Percentiles rank a stretch among this genome's conserved stretches.
Evolutionary conservation across 2,329 filamentous ascomycete species (phyloP).

Genomic region (Cercospora zeina): DNA sequence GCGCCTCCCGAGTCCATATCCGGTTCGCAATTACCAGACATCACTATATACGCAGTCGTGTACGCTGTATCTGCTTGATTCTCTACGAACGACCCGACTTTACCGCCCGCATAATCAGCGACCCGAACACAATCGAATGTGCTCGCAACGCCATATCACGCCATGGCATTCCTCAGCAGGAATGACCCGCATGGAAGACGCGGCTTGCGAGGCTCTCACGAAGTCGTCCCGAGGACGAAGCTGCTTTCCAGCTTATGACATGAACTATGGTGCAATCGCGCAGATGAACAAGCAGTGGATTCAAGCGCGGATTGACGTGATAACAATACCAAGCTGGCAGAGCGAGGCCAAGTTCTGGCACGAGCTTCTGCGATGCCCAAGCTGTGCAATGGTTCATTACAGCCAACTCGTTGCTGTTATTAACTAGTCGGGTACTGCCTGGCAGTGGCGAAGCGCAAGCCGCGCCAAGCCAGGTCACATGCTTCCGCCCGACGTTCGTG

Average conservation of each 20-base stretch:
- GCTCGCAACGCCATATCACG: background rate
- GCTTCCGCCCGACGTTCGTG: slow-evolving; percentile 7
- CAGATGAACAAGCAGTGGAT: background rate
- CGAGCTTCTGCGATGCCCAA: too few relatives aligned
- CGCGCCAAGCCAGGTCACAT: slow-evolving; percentile 16
- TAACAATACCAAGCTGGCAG: background rate
- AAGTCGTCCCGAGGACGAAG: background rate
- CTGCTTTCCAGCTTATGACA: background rate
- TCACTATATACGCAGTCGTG: slow-evolving; percentile 23
- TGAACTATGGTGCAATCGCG: background rate
- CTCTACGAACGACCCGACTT: background rate
- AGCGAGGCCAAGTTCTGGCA: background rate
- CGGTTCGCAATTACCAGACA: slow-evolving; percentile 23
- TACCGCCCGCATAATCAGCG: background rate
- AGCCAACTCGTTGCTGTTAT: too few relatives aligned
- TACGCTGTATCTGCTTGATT: slow-evolving; percentile 19
- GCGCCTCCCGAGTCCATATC: slow-evolving; percentile 1
- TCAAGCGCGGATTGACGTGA: background rate
- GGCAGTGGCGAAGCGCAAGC: slow-evolving; percentile 11
- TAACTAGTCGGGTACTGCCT: too few relatives aligned
- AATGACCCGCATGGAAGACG: background rate
- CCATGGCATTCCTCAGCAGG: background rate
- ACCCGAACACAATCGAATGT: background rate
- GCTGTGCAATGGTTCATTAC: too few relatives aligned
- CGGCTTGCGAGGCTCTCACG: background rate